These are phyloP conservation scores for Thermomucor indicae-seudaticae DNA, from an alignment of 371 early-diverging fungal genomes.

Conservation along the genomic window DNA sequence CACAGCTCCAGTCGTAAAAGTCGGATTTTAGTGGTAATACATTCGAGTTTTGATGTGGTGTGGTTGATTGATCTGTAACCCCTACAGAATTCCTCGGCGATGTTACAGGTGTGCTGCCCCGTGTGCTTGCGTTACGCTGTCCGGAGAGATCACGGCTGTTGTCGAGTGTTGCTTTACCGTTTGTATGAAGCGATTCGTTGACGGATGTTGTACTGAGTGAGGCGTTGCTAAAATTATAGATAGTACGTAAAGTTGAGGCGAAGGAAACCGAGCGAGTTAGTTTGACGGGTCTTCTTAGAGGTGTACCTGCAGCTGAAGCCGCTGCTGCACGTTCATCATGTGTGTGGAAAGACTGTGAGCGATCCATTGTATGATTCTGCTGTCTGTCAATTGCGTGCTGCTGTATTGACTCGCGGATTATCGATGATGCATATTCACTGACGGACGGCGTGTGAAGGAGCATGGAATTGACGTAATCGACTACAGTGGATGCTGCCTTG, in stretches of 20 bases:
- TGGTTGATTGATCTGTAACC: neutral
- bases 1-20: constrained; percentile 84
- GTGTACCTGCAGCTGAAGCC: constrained; percentile 6
- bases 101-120: neutral
- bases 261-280: constrained; percentile 45
- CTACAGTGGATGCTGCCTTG: constrained; percentile 55
- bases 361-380: constrained; percentile 10
- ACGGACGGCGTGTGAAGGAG: constrained; percentile 34
- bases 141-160: neutral
- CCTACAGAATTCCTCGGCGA: constrained; percentile 3
- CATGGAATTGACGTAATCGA: constrained; percentile 69
- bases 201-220: constrained; percentile 8
- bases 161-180: constrained; percentile 3
- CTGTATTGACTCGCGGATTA: constrained; percentile 27
- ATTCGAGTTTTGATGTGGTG: constrained; percentile 14
- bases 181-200: constrained; percentile 15
- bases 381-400: constrained; percentile 8
- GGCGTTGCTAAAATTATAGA: constrained; percentile 42
- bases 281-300: constrained; percentile 25
- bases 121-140: constrained; percentile 5
- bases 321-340: constrained; percentile 11
- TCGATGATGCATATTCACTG: constrained; percentile 33
- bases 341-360: constrained; percentile 20
- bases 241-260: constrained; percentile 44
- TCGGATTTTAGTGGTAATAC: constrained; percentile 51